These are phyloP conservation scores for Plasmodiophora brassicae DNA, from an alignment of 208 protist genomes.

Conservation along the genomic window DNA sequence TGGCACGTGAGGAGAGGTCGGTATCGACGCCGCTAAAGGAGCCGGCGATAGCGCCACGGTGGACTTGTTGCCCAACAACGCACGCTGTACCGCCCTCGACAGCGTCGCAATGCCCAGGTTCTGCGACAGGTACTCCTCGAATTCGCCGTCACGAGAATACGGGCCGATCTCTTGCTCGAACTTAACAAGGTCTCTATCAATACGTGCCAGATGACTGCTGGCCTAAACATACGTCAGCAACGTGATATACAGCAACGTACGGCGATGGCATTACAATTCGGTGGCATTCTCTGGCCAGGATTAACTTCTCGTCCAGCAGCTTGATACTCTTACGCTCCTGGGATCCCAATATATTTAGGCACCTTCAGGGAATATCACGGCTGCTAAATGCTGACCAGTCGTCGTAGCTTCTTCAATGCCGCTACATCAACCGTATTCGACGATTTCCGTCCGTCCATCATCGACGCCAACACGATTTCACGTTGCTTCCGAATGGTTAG, in stretches of 20 bases:
- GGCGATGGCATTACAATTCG: not conserved
- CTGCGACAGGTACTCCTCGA: constrained; percentile 1
- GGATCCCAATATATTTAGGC: not conserved
- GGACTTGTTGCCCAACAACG: not conserved
- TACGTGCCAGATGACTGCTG: not conserved
- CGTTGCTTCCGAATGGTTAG: not conserved
- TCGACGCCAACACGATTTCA: not conserved
- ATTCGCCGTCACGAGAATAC: not conserved
- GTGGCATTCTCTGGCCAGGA: constrained; percentile 17
- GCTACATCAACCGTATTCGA: not conserved
- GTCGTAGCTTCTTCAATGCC: not conserved
- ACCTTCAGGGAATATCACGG: no score
- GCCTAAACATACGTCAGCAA: not conserved
- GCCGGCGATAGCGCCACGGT: not conserved
- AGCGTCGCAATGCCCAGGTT: not conserved
- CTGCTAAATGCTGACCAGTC: not conserved
- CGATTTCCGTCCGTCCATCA: not conserved
- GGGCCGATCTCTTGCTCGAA: not conserved
- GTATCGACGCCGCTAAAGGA: not conserved
- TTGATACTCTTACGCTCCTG: constrained; percentile 22
- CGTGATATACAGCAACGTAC: not conserved
- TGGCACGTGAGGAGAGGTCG: not conserved
- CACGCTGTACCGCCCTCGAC: not conserved
- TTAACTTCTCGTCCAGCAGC: constrained; percentile 19
- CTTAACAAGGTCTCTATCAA: not conserved